Conservation (phyloP, 2,329 filamentous ascomycete genomes). For the Zopfia rhizophila region DNA sequence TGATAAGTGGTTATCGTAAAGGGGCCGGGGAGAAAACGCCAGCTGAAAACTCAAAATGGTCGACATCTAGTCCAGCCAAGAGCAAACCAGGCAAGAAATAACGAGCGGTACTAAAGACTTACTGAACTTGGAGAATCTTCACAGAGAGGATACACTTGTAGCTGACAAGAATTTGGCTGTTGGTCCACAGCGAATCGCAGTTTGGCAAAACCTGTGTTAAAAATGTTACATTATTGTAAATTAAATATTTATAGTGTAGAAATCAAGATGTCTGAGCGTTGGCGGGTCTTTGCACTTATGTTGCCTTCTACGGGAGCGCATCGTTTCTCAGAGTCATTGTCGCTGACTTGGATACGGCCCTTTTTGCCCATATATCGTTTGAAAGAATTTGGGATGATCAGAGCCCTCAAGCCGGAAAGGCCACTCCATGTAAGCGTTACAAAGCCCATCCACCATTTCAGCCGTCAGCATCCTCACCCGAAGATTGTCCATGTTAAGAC, state of each 20-base stretch:
- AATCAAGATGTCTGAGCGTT: conserved; percentile 4
- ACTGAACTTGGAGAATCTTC: conserved; percentile 1
- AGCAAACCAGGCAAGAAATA: conserved; percentile 20
- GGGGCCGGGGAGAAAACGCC: conserved; percentile 25
- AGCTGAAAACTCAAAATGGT: conserved; percentile 12
- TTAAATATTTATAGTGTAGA: conserved; percentile 2
- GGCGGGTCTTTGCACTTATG: conserved; percentile 5
- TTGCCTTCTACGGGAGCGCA: conserved; percentile 7
- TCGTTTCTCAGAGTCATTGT: not conserved
- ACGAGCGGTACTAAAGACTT: not conserved
- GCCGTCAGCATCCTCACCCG: conserved; percentile 41
- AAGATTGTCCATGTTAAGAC: conserved; percentile 42
- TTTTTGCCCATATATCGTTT: conserved; percentile 9
- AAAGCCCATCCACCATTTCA: conserved; percentile 46
- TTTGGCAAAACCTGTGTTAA: conserved; percentile 1
- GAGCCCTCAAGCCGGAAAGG: conserved; percentile 41
- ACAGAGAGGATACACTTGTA: not conserved
- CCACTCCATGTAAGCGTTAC: conserved; percentile 45
- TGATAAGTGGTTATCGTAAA: conserved; percentile 41
- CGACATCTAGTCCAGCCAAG: conserved; percentile 10
- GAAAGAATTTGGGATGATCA: conserved; percentile 38
- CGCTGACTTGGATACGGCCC: not conserved
- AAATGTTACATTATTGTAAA: conserved; percentile 4
- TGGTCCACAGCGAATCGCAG: not conserved
- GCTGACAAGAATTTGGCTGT: no score